A percentile compares a stretch with the other conserved stretches of the same genome.
These are phyloP conservation scores for Taiwanofungus camphoratus DNA, from an alignment of 1,284 basidiomycete species.

Conservation along the genomic window DNA sequence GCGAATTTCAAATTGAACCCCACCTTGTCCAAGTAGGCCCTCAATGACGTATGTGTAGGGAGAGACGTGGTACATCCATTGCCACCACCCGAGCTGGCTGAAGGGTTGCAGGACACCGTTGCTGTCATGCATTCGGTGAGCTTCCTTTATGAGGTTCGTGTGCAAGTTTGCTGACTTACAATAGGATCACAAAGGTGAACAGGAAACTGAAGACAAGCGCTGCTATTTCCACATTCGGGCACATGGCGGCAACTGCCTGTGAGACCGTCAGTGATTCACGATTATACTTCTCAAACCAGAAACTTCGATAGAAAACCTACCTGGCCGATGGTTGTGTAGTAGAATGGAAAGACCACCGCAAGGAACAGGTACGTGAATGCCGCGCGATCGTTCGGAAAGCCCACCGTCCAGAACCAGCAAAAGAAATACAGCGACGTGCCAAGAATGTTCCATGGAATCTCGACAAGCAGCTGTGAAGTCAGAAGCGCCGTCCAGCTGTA, in stretches of 20 bases:
- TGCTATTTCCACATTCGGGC: constrained; percentile 61
- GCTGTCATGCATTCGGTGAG: constrained; percentile 27
- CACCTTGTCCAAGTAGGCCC: constrained; percentile 47
- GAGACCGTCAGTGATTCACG: constrained; percentile 54
- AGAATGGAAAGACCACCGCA: constrained; percentile 47
- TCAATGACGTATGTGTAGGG: constrained; percentile 72
- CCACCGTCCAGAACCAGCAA: constrained; percentile 71
- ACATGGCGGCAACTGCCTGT: constrained; percentile 61
- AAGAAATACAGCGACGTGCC: constrained; percentile 55
- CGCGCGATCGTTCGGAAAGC: constrained; percentile 45
- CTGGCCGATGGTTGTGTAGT: constrained; percentile 41
- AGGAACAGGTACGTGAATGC: constrained; percentile 55
- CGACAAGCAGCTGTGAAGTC: constrained; percentile 55
- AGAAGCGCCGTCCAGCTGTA: constrained; percentile 80
- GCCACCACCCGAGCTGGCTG: constrained; percentile 69
- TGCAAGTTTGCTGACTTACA: too few relatives aligned
- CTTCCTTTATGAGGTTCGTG: too few relatives aligned
- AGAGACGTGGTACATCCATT: constrained; percentile 77
- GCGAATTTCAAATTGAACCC: not conserved
- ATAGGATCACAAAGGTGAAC: constrained; percentile 58
- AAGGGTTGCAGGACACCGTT: constrained; percentile 65
- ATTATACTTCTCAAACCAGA: constrained; percentile 45
- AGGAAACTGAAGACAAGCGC: constrained; percentile 60
- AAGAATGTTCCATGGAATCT: constrained; percentile 64
- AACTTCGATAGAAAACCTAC: constrained; percentile 43